Base-by-base conservation (phyloP, 2,329 filamentous ascomycete genomes). In the Gyromitra esculenta region DNA sequence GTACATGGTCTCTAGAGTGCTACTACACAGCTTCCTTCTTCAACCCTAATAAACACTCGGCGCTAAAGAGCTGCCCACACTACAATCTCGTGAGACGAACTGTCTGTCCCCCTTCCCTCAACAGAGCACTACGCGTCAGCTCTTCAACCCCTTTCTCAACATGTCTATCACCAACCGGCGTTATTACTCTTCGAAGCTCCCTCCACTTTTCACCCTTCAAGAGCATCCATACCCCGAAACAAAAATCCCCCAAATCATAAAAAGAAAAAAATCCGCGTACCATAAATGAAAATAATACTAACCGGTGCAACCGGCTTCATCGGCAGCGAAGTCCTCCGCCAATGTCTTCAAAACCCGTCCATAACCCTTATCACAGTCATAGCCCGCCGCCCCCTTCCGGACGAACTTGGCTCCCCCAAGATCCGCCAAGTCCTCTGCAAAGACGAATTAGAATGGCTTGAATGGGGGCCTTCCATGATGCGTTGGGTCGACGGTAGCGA, bases 271-370 rank as follows among this genome's bases (percentile, higher is more conserved):
- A 52, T 39, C 11, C 5, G 6, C 31, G n/a, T 5, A 56, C 62
- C 56, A 63, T 52, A 45, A 65, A 89, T 90, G 88, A 89, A 90
- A 81, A 83, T 90, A 79, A 86, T 91, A 75, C 83, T 91, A 45
- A 85, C 87, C 5, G 89, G 89, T 62, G 84, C 84, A 25, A 90
- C 88, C n/a, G 89, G 89, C 78, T 86, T 86, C 79, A 85, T 89
- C 72, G 89, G 89, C 71, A 80, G 83, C 39, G 86, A 87, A 79
- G 84, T 89, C 39, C 84, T 90, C 67, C 81, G 83, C 7, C 85
- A 87, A 79, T 87, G 86, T 80, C 84, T 90, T 69, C 80, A 81
- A 2, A 84, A 87, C 80, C 82, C 85, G 18, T 82, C 83, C 79
- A 87, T 91, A 82, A 86, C 85, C 1, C 86, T 85, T 25, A 82